Percentiles rank a stretch among this genome's conserved stretches.
Evolutionary conservation across 192 early-diverging fungal species (phyloP).

Genomic region (Linnemannia hyalina): DNA sequence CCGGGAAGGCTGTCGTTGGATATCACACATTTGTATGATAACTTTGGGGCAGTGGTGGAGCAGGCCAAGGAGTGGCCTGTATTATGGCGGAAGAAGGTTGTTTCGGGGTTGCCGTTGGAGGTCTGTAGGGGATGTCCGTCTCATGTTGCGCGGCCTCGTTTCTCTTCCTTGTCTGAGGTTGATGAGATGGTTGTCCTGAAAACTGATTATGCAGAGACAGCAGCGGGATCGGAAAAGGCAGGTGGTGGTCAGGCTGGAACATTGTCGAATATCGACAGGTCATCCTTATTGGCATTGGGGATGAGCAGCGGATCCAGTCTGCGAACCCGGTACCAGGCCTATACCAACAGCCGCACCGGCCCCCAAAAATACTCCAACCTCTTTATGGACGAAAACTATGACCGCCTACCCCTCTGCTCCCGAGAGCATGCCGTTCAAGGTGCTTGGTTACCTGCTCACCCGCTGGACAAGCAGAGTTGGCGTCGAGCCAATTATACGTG

Average conservation of each 20-base stretch:
- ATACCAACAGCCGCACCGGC: background rate
- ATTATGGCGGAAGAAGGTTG: conserved; percentile 7
- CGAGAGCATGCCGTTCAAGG: conserved; percentile 27
- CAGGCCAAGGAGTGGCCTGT: conserved; percentile 25
- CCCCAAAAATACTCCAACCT: background rate
- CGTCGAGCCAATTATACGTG: conserved; percentile 41
- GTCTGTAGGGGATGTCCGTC: conserved; percentile 32
- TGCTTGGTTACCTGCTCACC: conserved; percentile 45
- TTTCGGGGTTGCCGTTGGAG: conserved; percentile 33
- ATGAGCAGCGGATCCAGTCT: background rate
- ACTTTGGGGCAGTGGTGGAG: conserved; percentile 35
- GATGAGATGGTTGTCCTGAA: background rate
- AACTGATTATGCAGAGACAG: no score
- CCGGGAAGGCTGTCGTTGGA: conserved; percentile 38
- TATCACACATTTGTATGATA: conserved; percentile 42
- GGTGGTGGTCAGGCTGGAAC: background rate
- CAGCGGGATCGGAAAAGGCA: background rate
- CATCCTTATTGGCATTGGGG: background rate
- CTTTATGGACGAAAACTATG: background rate
- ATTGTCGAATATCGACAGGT: background rate
- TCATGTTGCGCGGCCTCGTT: conserved; percentile 20
- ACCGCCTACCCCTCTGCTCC: conserved; percentile 27
- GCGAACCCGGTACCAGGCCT: conserved; percentile 2
- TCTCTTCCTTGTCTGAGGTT: background rate
- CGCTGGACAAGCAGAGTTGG: conserved; percentile 36